phyloP scores from a whole-genome alignment of 371 early-diverging fungal species.

The Batkoa obscura region DNA sequence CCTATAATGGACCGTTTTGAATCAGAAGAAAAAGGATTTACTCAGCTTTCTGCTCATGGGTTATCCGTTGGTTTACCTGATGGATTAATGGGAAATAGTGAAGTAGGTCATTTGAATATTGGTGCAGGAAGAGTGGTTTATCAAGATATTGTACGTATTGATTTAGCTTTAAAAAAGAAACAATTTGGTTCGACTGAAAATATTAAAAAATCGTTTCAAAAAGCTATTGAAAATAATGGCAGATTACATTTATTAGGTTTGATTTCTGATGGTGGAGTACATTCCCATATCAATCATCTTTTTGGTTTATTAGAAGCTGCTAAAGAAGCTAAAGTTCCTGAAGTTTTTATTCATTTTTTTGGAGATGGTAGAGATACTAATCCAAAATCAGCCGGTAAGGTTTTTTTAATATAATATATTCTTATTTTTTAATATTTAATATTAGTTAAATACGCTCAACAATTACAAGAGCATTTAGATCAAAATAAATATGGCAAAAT shows the following conservation, averaged over 20 bases:
- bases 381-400: conserved; percentile 53
- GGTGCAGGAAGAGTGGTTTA: conserved; percentile 98
- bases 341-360: conserved; percentile 90
- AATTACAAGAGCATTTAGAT: conserved; percentile 43
- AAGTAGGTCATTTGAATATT: conserved; percentile 99
- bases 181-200: conserved; percentile 46
- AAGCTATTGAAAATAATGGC: conserved; percentile 66
- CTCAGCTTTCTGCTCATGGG: conserved; percentile 86
- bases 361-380: conserved; percentile 98
- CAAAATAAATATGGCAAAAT: conserved; percentile 55
- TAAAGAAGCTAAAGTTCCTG: conserved; percentile 63
- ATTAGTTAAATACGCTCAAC: conserved; percentile 39
- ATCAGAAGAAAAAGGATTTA: conserved; percentile 40
- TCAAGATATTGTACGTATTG: conserved; percentile 97
- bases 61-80: conserved; percentile 94
- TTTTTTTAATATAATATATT: not conserved
- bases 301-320: conserved; percentile 64
- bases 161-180: conserved; percentile 69
- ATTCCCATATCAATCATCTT: conserved; percentile 93
- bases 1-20: conserved; percentile 79
- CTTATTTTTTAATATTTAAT: too few species aligned
- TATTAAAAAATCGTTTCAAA: conserved; percentile 64
- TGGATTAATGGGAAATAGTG: conserved; percentile 98
- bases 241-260: conserved; percentile 94
- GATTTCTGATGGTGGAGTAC: conserved; percentile 99